Conservation (phyloP, 2,329 filamentous ascomycete species). For the Sarocladium brachiariae region DNA sequence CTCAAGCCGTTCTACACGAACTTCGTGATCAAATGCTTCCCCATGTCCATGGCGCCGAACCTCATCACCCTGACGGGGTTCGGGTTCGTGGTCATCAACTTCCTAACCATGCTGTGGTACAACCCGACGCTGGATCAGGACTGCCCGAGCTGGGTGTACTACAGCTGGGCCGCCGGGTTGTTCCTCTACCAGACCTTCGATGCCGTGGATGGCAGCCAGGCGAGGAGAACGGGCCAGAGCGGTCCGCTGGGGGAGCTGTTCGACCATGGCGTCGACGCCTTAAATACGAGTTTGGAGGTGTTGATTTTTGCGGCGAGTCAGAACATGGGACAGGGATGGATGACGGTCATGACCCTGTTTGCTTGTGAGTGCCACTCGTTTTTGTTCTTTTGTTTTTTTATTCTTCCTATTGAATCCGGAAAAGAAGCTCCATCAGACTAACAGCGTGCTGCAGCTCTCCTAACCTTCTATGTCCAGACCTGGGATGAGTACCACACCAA, state of each 20-base stretch:
- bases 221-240: conserved; percentile 86
- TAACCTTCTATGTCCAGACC: conserved; percentile 98
- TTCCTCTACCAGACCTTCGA: conserved; percentile 99
- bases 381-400: too few species aligned
- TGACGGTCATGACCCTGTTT: conserved; percentile 76
- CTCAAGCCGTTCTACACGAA: conserved; percentile 97
- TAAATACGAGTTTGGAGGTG: conserved; percentile 92
- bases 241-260: conserved; percentile 94
- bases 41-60: conserved; percentile 87
- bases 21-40: conserved; percentile 89
- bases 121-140: conserved; percentile 90
- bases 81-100: conserved; percentile 79
- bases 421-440: not conserved
- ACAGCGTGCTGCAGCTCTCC: conserved; percentile 48
- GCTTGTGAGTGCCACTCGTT: conserved; percentile 64
- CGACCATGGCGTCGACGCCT: conserved; percentile 93
- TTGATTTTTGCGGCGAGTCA: conserved; percentile 87
- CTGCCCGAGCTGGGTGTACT: conserved; percentile 93
- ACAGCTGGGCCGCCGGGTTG: conserved; percentile 78
- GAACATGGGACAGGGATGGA: conserved; percentile 90
- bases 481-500: conserved; percentile 99
- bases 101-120: conserved; percentile 91
- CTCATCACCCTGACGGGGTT: conserved; percentile 88
- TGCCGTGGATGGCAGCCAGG: conserved; percentile 89
- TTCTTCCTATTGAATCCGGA: too few species aligned